Conservation (phyloP, 2,329 filamentous ascomycete genomes). For the Diaporthe humulicola region DNA sequence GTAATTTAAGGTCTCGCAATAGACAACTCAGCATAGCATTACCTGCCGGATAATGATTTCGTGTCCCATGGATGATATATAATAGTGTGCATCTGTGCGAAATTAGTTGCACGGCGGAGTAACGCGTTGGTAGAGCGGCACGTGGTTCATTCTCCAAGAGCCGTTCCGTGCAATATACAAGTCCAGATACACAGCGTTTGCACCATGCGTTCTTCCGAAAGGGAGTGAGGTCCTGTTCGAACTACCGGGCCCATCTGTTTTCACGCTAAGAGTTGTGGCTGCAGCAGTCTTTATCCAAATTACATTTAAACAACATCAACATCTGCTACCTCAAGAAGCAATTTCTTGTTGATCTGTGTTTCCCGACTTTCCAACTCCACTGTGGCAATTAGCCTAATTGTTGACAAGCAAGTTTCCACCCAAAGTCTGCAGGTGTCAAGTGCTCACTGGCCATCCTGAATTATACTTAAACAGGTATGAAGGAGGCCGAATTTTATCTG, state of each 20-base stretch:
- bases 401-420: no score
- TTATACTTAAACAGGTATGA: not conserved
- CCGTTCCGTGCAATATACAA: not conserved
- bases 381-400: not conserved
- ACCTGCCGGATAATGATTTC: not conserved
- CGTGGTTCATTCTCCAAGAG: not conserved
- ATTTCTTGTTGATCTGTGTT: not conserved
- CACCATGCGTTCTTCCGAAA: not conserved
- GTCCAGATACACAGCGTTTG: no score
- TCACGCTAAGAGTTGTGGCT: not conserved
- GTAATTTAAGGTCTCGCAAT: not conserved
- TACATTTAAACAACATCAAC: no score
- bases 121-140: not conserved
- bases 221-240: not conserved
- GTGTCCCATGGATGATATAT: no score
- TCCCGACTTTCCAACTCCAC: not conserved
- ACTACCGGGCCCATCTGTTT: not conserved
- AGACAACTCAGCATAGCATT: not conserved
- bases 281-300: not conserved
- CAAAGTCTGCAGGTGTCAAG: no score
- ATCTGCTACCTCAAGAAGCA: no score
- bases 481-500: not conserved
- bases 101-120: not conserved
- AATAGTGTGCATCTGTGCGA: no score
- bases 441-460: not conserved